These are phyloP conservation scores for Entomortierella parvispora DNA, from an alignment of 192 early-diverging fungal genomes.

Conservation along the genomic window DNA sequence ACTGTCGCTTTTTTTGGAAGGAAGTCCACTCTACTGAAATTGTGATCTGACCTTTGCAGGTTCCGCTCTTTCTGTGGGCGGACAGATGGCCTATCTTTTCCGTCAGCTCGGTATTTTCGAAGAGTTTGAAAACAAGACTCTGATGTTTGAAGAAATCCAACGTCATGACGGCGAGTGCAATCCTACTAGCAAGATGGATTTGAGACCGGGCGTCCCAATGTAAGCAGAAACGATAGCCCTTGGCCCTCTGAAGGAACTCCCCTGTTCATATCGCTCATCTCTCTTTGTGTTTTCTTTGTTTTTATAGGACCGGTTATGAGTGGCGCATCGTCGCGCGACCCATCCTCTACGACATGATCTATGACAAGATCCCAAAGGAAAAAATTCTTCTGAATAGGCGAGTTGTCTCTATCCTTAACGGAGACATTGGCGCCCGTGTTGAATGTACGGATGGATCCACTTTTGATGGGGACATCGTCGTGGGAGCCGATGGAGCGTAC, in stretches of 20 bases:
- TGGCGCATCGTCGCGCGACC: not conserved
- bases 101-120: constrained; percentile 10
- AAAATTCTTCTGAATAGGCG: not conserved
- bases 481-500: constrained; percentile 36
- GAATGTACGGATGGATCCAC: not conserved
- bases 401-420: constrained; percentile 1
- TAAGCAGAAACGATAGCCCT: not conserved
- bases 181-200: not conserved
- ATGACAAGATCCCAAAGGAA: not conserved
- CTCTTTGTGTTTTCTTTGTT: not conserved
- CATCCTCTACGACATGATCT: not conserved
- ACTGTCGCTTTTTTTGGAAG: no score
- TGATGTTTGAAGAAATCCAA: no score
- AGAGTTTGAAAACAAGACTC: no score
- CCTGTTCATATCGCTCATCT: no score
- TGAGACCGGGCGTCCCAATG: not conserved
- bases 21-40: not conserved
- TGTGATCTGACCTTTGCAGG: not conserved
- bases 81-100: not conserved
- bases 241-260: not conserved
- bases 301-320: not conserved
- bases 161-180: not conserved
- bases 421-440: constrained; percentile 1
- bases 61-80: constrained; percentile 2
- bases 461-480: constrained; percentile 21